Conservation (phyloP, 139 green algal species). For the Chlorella sorokiniana region DNA sequence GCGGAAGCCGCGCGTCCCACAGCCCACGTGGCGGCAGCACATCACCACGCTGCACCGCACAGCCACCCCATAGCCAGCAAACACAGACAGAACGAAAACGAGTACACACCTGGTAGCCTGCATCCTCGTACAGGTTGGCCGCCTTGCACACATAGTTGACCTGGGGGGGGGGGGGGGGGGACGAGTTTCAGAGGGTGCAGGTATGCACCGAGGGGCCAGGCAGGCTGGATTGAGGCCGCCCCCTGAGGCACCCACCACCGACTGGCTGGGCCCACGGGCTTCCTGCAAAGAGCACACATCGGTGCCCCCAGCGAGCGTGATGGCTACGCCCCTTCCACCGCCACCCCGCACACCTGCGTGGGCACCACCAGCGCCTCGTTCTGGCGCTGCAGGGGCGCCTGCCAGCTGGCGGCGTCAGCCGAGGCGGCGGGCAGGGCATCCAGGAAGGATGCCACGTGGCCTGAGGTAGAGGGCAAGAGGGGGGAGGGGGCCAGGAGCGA, state of each 20-base stretch:
- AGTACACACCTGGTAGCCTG: conserved; percentile 77
- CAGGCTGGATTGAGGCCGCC: not conserved
- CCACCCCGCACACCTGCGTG: conserved; percentile 90
- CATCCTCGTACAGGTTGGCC: conserved; percentile 94
- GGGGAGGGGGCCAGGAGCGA: too few species aligned
- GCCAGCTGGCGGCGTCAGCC: conserved; percentile 37
- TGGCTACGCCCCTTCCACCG: not conserved
- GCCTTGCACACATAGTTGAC: conserved; percentile 99
- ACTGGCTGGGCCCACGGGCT: too few species aligned
- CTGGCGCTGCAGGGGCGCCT: conserved; percentile 44
- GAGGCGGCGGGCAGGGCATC: conserved; percentile 67
- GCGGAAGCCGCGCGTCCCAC: not conserved
- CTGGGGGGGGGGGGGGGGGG: conserved; percentile 54
- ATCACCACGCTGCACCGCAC: not conserved
- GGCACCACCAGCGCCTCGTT: conserved; percentile 95
- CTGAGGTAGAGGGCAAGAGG: not conserved
- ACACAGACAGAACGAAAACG: not conserved
- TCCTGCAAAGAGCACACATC: not conserved
- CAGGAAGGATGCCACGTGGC: conserved; percentile 79
- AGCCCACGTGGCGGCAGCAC: not conserved
- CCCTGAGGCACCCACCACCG: too few species aligned
- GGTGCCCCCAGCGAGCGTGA: not conserved
- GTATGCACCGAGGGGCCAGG: not conserved
- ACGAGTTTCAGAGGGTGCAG: not conserved
- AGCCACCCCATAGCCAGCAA: not conserved